Evolutionary conservation across 306 rosid genomes (phyloP).

Genomic region (Lagenaria siceraria): DNA sequence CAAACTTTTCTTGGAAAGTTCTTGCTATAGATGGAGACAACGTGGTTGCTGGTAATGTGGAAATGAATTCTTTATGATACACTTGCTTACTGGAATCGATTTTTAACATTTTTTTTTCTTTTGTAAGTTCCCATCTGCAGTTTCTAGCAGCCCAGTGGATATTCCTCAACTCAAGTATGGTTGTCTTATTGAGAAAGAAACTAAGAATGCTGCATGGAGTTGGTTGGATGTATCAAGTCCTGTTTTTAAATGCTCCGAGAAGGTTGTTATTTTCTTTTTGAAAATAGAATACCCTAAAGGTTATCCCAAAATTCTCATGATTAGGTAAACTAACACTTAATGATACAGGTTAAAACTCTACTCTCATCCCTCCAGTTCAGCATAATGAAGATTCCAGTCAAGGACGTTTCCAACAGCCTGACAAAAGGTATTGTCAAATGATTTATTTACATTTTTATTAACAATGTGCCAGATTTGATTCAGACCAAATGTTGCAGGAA

Average conservation of each 20-base stretch:
- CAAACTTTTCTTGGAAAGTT: conserved; percentile 70
- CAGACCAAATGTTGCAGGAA: background rate
- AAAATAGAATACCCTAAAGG: background rate
- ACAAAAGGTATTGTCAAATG: conserved; percentile 42
- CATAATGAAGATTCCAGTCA: conserved; percentile 61
- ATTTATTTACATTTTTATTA: background rate
- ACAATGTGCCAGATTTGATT: background rate
- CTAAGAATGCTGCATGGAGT: conserved; percentile 42
- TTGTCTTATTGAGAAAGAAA: conserved; percentile 35
- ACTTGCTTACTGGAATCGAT: background rate
- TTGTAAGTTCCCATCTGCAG: conserved; percentile 30
- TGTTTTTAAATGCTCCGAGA: conserved; percentile 46
- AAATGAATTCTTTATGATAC: conserved; percentile 15
- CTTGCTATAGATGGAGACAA: conserved; percentile 67
- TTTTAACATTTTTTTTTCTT: conserved; percentile 1
- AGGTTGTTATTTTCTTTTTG: conserved; percentile 30
- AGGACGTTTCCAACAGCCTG: conserved; percentile 43
- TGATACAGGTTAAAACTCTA: conserved; percentile 56
- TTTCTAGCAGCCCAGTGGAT: conserved; percentile 78
- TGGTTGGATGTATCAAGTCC: conserved; percentile 64
- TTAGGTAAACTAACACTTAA: conserved; percentile 3
- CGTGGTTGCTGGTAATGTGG: conserved; percentile 68
- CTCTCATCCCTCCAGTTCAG: conserved; percentile 52
- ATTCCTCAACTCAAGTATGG: conserved; percentile 81
- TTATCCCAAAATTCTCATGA: conserved; percentile 7